Conservation (phyloP, 2,329 filamentous ascomycete species). For the Aureobasidium sp. region DNA sequence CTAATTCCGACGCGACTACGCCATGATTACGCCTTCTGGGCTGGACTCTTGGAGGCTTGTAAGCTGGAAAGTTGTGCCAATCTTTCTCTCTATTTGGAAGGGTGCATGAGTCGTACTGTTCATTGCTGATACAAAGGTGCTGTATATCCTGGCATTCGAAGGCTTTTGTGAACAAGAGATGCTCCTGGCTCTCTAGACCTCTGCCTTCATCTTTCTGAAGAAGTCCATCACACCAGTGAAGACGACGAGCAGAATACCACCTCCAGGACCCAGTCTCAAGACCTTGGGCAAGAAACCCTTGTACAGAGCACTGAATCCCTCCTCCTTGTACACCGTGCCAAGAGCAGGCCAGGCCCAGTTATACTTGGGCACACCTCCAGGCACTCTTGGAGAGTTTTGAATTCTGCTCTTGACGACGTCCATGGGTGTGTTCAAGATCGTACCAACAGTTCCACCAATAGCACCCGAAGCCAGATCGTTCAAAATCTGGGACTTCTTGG, state of each 20-base stretch:
- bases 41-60: not conserved
- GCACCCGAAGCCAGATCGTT: constrained; percentile 86
- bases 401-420: constrained; percentile 98
- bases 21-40: not conserved
- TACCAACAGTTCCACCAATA: constrained; percentile 84
- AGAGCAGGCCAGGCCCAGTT: constrained; percentile 95
- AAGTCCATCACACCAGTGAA: constrained; percentile 90
- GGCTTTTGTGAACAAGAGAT: not conserved
- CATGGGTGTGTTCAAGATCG: constrained; percentile 88
- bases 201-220: constrained; percentile 64
- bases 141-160: not conserved
- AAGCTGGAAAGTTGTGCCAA: not conserved
- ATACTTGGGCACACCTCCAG: constrained; percentile 85
- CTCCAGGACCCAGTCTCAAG: constrained; percentile 64
- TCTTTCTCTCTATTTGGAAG: not conserved
- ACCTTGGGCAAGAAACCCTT: constrained; percentile 98
- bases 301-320: constrained; percentile 87
- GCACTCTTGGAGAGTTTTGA: constrained; percentile 80
- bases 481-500: constrained; percentile 71
- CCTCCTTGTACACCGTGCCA: constrained; percentile 81
- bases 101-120: constrained; percentile 7
- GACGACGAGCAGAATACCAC: constrained; percentile 71
- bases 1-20: not conserved
- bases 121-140: constrained; percentile 5
- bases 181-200: constrained; percentile 19